These are phyloP conservation scores for Debaryomyces subglobosus DNA, from an alignment of 1,139 yeast genomes.

Conservation along the genomic window DNA sequence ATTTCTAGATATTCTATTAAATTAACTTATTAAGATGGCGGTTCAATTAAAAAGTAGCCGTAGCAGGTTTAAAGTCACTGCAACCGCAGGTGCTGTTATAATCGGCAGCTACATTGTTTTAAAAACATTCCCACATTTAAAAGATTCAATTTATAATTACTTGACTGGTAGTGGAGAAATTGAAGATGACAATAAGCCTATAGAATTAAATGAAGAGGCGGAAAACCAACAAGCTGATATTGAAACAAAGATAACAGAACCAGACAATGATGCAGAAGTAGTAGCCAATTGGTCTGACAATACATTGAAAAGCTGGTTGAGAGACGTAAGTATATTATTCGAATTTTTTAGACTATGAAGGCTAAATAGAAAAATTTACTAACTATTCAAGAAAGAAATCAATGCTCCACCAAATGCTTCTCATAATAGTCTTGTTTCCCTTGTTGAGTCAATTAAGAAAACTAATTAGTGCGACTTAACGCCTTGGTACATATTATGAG, in stretches of 20 bases:
- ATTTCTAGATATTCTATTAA: not conserved
- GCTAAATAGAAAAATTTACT: conserved; percentile 23
- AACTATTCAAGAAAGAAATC: conserved; percentile 48
- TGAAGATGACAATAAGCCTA: conserved; percentile 25
- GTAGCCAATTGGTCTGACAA: conserved; percentile 44
- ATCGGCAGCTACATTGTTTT: conserved; percentile 50
- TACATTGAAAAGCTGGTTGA: conserved; percentile 40
- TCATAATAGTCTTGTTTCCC: conserved; percentile 51
- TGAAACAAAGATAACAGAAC: not conserved
- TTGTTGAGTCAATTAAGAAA: conserved; percentile 47
- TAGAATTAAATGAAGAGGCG: conserved; percentile 22
- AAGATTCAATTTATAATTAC: conserved; percentile 26
- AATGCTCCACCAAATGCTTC: conserved; percentile 50
- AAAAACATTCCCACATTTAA: conserved; percentile 57
- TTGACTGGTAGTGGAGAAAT: conserved; percentile 24
- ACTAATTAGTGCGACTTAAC: conserved; percentile 14
- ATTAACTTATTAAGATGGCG: conserved; percentile 12
- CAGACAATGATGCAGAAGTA: conserved; percentile 15
- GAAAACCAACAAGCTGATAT: conserved; percentile 9
- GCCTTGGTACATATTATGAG: not conserved
- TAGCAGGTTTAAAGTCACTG: conserved; percentile 20
- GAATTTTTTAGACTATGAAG: not conserved
- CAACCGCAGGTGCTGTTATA: conserved; percentile 43
- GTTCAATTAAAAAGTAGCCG: conserved; percentile 14
- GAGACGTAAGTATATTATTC: conserved; percentile 29